Evolutionary conservation across 2,329 filamentous ascomycete genomes (phyloP).

Genomic region (Epichloe scottii): DNA sequence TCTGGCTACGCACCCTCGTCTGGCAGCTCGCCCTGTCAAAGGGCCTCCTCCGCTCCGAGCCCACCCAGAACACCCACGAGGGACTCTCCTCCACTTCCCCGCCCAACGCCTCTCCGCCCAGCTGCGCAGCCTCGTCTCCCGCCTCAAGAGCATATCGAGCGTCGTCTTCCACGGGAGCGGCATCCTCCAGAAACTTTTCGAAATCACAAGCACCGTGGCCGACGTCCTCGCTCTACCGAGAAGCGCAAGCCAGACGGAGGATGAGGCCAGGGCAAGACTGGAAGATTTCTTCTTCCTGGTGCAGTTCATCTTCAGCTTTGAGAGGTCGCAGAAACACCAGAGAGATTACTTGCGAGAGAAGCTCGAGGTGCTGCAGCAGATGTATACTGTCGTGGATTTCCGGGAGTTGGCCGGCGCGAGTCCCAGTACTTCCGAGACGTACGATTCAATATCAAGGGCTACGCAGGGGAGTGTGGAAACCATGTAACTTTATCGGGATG

Average conservation of each 20-base stretch:
- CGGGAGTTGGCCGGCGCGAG: conserved; percentile 13
- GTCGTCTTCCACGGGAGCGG: conserved; percentile 43
- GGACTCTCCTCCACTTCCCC: conserved; percentile 28
- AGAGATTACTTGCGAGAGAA: conserved; percentile 28
- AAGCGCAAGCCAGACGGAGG: conserved; percentile 22
- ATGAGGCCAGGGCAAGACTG: conserved; percentile 34
- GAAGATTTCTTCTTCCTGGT: conserved; percentile 42
- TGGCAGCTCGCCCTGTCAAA: conserved; percentile 29
- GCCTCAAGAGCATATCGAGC: conserved; percentile 24
- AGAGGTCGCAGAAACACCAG: conserved; percentile 32
- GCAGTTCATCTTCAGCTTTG: conserved; percentile 35
- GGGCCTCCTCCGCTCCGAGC: conserved; percentile 23
- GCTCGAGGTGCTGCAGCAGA: conserved; percentile 21
- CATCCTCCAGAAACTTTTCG: conserved; percentile 46
- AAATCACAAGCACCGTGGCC: conserved; percentile 46
- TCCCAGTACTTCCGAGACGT: conserved; percentile 7
- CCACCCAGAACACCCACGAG: conserved; percentile 20
- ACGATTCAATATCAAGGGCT: conserved; percentile 4
- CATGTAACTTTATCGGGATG: background rate
- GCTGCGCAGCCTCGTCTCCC: conserved; percentile 24
- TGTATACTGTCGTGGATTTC: conserved; percentile 20
- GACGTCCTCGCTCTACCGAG: conserved; percentile 42
- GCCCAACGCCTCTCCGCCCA: conserved; percentile 25
- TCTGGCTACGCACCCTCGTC: conserved; percentile 28
- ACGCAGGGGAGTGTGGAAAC: background rate